Evolutionary conservation across 495 filamentous ascomycete genomes (phyloP).

Genomic region (Aspergillus coremiiformis): DNA sequence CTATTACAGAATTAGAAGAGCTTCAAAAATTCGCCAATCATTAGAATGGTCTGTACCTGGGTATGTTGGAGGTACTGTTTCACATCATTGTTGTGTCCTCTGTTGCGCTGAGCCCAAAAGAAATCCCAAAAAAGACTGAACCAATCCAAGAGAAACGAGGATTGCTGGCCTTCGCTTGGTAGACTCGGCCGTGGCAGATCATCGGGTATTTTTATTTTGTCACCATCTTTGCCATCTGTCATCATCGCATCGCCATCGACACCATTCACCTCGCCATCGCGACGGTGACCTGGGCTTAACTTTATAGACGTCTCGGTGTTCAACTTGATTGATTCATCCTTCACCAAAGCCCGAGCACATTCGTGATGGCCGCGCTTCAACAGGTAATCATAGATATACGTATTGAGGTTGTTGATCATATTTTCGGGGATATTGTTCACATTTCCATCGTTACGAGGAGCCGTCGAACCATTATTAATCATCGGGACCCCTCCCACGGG

Average conservation of each 20-base stretch:
- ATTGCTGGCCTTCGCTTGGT: slow-evolving; percentile 52
- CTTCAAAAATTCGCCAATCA: slow-evolving; percentile 2
- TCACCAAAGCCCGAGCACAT: slow-evolving; percentile 64
- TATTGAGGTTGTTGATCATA: slow-evolving; percentile 85
- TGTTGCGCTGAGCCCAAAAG: slow-evolving; percentile 66
- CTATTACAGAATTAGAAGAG: slow-evolving; percentile 17
- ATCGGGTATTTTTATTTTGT: slow-evolving; percentile 63
- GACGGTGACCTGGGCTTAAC: slow-evolving; percentile 49
- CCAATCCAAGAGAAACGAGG: slow-evolving; percentile 87
- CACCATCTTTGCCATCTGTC: slow-evolving; percentile 67
- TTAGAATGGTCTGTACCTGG: slow-evolving; percentile 53
- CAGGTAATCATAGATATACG: slow-evolving; percentile 97
- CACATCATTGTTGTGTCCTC: slow-evolving; percentile 48
- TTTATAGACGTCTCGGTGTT: slow-evolving; percentile 56
- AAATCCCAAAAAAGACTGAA: slow-evolving; percentile 97
- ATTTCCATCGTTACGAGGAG: slow-evolving; percentile 38
- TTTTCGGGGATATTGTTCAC: slow-evolving; percentile 39
- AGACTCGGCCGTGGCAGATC: slow-evolving; percentile 73
- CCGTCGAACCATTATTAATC: slow-evolving; percentile 60
- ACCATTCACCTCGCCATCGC: slow-evolving; percentile 66
- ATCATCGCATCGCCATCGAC: slow-evolving; percentile 77
- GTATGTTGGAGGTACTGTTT: slow-evolving; percentile 69
- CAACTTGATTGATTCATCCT: slow-evolving; percentile 39
- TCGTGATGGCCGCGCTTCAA: slow-evolving; percentile 73
- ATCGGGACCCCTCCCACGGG: slow-evolving; percentile 62